These are phyloP conservation scores for Excoecaria cochinchinensis DNA, from an alignment of 345 rosid genomes.

Conservation along the genomic window DNA sequence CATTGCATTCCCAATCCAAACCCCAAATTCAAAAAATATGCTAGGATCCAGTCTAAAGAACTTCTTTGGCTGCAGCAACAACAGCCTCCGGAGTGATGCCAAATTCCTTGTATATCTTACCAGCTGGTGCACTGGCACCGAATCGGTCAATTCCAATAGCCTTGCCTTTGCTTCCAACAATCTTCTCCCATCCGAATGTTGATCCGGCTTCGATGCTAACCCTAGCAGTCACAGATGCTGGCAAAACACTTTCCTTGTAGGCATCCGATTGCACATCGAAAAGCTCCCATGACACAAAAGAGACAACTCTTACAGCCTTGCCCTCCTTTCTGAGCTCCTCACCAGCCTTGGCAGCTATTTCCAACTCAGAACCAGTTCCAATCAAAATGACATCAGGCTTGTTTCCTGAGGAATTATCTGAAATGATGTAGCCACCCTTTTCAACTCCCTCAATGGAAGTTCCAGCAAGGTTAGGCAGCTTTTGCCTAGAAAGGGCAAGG, in stretches of 20 bases:
- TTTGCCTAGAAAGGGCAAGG: conserved; percentile 90
- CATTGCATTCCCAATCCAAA: conserved; percentile 20
- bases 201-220: conserved; percentile 93
- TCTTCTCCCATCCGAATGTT: conserved; percentile 86
- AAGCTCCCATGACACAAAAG: conserved; percentile 90
- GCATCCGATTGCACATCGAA: conserved; percentile 70
- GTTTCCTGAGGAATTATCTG: conserved; percentile 85
- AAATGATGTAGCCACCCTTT: conserved; percentile 83
- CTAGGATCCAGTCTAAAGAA: conserved; percentile 30
- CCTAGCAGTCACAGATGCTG: conserved; percentile 67
- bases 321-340: conserved; percentile 84
- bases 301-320: conserved; percentile 90
- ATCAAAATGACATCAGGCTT: conserved; percentile 91
- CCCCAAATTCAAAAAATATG: conserved; percentile 1
- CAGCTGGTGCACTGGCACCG: conserved; percentile 97
- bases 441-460: conserved; percentile 87
- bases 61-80: conserved; percentile 66
- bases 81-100: conserved; percentile 74
- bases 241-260: conserved; percentile 89
- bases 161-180: conserved; percentile 73
- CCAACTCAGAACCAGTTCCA: conserved; percentile 96
- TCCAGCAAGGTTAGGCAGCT: conserved; percentile 85
- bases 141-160: conserved; percentile 76
- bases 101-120: conserved; percentile 74
- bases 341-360: conserved; percentile 79